phyloP scores from a whole-genome alignment of 345 rosid genomes.

The Rhizophora mangle region DNA sequence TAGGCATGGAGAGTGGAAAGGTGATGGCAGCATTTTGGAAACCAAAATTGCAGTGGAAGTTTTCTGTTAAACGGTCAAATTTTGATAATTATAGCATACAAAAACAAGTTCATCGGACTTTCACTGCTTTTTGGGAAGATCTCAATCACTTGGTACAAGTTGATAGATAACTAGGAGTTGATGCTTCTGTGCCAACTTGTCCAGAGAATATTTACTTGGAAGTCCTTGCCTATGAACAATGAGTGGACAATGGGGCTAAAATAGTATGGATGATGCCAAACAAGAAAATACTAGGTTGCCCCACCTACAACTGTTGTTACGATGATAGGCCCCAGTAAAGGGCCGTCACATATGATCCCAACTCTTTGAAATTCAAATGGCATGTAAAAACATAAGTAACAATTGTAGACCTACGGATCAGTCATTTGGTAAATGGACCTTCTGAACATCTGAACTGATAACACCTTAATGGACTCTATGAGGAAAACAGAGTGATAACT shows the following conservation, averaged over 20 bases:
- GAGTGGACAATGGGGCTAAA: neutral
- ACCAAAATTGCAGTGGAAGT: neutral
- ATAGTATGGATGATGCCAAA: neutral
- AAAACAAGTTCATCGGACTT: slow-evolving; percentile 1
- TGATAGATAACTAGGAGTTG: too few relatives aligned
- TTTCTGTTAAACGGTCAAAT: neutral
- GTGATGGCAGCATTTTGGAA: neutral
- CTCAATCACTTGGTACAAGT: neutral
- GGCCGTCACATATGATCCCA: neutral
- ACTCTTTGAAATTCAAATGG: neutral
- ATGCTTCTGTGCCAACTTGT: too few relatives aligned
- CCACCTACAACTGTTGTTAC: neutral
- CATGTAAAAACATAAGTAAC: neutral
- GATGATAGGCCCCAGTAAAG: neutral
- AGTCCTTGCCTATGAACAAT: too few relatives aligned
- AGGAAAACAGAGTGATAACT: slow-evolving; percentile 28
- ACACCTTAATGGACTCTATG: neutral
- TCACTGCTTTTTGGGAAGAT: neutral
- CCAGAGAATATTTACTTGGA: too few relatives aligned
- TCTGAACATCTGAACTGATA: neutral
- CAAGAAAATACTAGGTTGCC: neutral
- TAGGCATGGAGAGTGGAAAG: too few relatives aligned
- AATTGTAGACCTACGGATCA: neutral
- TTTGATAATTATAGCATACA: neutral
- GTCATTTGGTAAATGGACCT: neutral